Conservation (phyloP, 768 basidiomycete genomes). For the Boletus eberwhitei region DNA sequence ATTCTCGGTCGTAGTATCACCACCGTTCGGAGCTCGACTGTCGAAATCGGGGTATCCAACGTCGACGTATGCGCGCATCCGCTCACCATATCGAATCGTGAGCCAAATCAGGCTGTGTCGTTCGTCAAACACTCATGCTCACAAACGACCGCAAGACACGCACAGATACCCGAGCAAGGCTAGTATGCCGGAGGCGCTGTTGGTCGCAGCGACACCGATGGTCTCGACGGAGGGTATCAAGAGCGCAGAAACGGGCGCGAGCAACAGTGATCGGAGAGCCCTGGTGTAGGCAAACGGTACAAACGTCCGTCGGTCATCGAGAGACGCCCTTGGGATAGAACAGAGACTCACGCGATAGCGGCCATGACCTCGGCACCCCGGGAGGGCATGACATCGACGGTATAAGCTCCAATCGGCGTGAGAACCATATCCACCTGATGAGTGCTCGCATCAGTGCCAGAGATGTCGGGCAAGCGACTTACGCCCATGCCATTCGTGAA, state of each 20-base stretch:
- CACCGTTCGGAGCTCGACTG: neutral
- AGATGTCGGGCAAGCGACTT: slow-evolving; percentile 12
- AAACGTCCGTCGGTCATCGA: neutral
- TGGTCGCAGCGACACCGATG: slow-evolving; percentile 50
- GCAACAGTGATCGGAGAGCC: slow-evolving; percentile 23
- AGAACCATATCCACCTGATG: slow-evolving; percentile 54
- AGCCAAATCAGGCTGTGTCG: slow-evolving; percentile 45
- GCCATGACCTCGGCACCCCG: slow-evolving; percentile 65
- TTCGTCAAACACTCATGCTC: neutral
- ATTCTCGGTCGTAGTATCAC: neutral
- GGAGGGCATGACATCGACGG: slow-evolving; percentile 56
- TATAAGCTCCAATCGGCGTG: slow-evolving; percentile 53
- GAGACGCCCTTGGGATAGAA: neutral
- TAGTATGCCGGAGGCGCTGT: slow-evolving; percentile 44
- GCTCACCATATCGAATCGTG: slow-evolving; percentile 54
- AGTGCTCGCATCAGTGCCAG: neutral
- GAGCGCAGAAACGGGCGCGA: slow-evolving; percentile 13
- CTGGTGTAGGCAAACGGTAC: neutral
- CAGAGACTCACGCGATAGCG: slow-evolving; percentile 44
- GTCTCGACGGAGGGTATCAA: slow-evolving; percentile 44
- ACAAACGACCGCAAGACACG: slow-evolving; percentile 21
- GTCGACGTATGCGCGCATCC: slow-evolving; percentile 55
- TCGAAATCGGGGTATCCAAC: slow-evolving; percentile 46
- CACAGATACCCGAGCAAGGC: slow-evolving; percentile 53
- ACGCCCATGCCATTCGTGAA: slow-evolving; percentile 68